phyloP scores from a whole-genome alignment of 1,139 yeast species.

The Sugiyamaella grinbergsii region DNA sequence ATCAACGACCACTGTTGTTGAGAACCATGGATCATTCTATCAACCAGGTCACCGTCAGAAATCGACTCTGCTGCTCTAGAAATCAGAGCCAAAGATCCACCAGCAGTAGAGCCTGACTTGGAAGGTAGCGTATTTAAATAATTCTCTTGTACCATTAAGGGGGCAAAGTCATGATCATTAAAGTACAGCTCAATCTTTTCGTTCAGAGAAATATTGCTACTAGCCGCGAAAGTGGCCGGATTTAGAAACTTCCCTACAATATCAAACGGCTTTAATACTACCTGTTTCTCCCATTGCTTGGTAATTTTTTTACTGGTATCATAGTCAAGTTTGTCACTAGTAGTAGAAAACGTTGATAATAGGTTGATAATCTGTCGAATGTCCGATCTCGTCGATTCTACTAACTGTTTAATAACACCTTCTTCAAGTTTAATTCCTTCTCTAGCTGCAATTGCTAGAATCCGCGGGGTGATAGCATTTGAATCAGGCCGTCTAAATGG shows the following conservation, averaged over 20 bases:
- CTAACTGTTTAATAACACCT: conserved; percentile 78
- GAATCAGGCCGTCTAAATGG: conserved; percentile 90
- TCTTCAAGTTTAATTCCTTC: conserved; percentile 84
- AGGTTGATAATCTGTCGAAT: conserved; percentile 92
- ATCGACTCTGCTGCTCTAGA: conserved; percentile 85
- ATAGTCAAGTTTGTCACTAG: conserved; percentile 63
- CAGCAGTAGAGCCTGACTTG: conserved; percentile 34
- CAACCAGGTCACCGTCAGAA: conserved; percentile 78
- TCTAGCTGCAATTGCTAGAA: conserved; percentile 87
- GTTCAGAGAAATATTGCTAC: conserved; percentile 58
- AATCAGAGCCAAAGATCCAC: conserved; percentile 58
- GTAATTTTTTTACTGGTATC: conserved; percentile 54
- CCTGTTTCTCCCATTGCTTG: conserved; percentile 82
- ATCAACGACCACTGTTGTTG: conserved; percentile 96
- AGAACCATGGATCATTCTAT: conserved; percentile 77
- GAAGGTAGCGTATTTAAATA: conserved; percentile 67
- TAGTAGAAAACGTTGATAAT: conserved; percentile 73
- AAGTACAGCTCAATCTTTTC: conserved; percentile 89
- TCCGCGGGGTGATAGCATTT: conserved; percentile 72
- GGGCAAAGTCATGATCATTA: conserved; percentile 93
- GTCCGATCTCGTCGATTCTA: conserved; percentile 83
- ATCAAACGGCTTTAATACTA: conserved; percentile 91
- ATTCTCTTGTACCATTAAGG: conserved; percentile 95
- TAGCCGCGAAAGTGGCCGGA: conserved; percentile 60
- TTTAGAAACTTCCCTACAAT: conserved; percentile 72